Base-by-base conservation (phyloP, 257 asterid genomes). In the Linaria vulgaris region DNA sequence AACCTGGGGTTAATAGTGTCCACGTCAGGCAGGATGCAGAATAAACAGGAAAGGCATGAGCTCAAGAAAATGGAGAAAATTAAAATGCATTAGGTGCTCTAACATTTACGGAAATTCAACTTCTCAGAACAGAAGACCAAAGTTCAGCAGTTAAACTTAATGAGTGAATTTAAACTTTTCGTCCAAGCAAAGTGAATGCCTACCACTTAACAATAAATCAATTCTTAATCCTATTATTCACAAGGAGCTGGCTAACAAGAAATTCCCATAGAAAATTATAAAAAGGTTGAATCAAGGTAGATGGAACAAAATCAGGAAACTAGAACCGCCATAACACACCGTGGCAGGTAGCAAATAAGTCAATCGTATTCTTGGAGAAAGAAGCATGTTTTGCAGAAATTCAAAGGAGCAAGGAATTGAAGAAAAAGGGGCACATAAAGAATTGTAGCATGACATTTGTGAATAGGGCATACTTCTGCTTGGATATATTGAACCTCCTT, bases 401-500 rank as follows among this genome's bases (percentile, higher is more conserved):
- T 39, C n/a, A n/a, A 47, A 61, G 31, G 44, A 17, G 64, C 63
- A 54, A 11, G 51, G 44, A 12, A 49, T 50, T 22, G 27, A 44
- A 16, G 39, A 17, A 21, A 34, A 27, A 16, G 49, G 43, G 58
- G 15, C 21, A 23, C 24, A 7, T 2, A 57, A 50, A 41, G 56
- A 54, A 25, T 24, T 0, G 24, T 20, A 14, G 1, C 7, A 39
- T 69, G 51, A 53, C 6, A 20, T 27, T 34, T 45, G 20, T 24
- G 59, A 52, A 57, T 52, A 63, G 39, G 59, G 56, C 83, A 65
- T 85, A 94, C 99, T 69, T 94, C 97, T 54, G 99, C 99, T 80
- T 89, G 99, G 65, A 90, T 94, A 64, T 94, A 94, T 69, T 94
- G 99, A 73, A 94, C 96, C 77, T 94, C 99, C 88, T 94, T 90